Evolutionary conservation across 495 filamentous ascomycete genomes (phyloP).

Genomic region (Terfezia boudieri): DNA sequence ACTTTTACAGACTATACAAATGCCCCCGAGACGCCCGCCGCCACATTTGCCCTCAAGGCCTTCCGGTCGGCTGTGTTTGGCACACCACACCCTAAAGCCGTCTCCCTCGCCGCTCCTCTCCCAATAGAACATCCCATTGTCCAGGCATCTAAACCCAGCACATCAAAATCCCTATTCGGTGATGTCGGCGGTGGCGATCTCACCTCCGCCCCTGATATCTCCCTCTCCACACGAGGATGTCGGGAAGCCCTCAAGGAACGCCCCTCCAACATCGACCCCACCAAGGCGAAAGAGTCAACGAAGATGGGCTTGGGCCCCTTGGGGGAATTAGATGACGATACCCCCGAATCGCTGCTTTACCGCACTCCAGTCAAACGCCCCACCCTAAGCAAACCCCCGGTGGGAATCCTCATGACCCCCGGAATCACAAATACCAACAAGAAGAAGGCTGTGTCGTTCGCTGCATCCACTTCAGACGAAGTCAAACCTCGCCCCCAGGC

Average conservation of each 20-base stretch:
- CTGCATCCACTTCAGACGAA: constrained; percentile 15
- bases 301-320: constrained; percentile 10
- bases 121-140: constrained; percentile 3
- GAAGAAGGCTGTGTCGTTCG: constrained; percentile 73
- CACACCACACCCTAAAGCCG: constrained; percentile 36
- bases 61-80: constrained; percentile 84
- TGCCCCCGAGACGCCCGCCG: constrained; percentile 74
- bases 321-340: background rate
- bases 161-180: background rate
- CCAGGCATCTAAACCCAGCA: constrained; percentile 3
- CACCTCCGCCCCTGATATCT: constrained; percentile 14
- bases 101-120: constrained; percentile 6
- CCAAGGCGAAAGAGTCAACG: constrained; percentile 4
- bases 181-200: background rate
- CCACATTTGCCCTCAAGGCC: constrained; percentile 80
- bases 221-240: constrained; percentile 9
- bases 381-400: constrained; percentile 35
- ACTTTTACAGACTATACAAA: constrained; percentile 33
- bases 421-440: constrained; percentile 54
- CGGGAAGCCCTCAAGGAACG: constrained; percentile 9
- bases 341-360: constrained; percentile 2
- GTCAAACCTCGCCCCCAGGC: constrained; percentile 15
- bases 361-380: constrained; percentile 14
- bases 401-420: constrained; percentile 75
- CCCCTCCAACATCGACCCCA: constrained; percentile 5